These are phyloP conservation scores for Fraxinus velutina DNA, from an alignment of 305 asterid genomes.

Conservation along the genomic window DNA sequence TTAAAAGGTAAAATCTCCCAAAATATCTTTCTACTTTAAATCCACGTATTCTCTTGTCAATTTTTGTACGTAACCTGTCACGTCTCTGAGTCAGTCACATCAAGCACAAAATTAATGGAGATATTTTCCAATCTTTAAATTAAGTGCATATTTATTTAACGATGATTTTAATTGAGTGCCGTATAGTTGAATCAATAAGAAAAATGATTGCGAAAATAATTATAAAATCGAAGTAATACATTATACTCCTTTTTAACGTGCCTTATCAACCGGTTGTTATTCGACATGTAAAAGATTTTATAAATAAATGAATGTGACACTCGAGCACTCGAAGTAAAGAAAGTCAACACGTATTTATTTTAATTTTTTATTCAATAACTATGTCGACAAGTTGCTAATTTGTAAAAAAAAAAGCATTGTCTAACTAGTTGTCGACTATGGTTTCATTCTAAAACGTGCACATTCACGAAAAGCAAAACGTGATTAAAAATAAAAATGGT, in stretches of 20 bases:
- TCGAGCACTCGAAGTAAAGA: neutral
- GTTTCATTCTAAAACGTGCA: neutral
- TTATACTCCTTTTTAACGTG: neutral
- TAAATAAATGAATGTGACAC: neutral
- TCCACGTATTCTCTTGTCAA: neutral
- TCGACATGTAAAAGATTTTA: neutral
- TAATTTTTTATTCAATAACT: neutral
- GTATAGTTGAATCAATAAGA: neutral
- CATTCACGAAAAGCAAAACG: neutral
- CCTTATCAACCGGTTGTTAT: neutral
- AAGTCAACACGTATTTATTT: neutral
- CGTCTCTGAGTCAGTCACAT: neutral
- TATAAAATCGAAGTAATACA: neutral
- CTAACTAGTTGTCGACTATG: neutral
- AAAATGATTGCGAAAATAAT: too few species aligned
- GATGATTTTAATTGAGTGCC: neutral
- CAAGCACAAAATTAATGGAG: neutral
- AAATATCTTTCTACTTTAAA: neutral
- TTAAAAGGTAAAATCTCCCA: neutral
- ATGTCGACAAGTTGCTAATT: neutral
- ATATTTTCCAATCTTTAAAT: neutral
- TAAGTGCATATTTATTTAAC: neutral
- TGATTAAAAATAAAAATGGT: neutral
- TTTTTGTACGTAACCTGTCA: neutral
- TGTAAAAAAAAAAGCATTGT: neutral